Evolutionary conservation across 73 alveolate species (phyloP), one percentile per base, ranked within the genome.

Genomic region (Paramecium sonneborni): DNA sequence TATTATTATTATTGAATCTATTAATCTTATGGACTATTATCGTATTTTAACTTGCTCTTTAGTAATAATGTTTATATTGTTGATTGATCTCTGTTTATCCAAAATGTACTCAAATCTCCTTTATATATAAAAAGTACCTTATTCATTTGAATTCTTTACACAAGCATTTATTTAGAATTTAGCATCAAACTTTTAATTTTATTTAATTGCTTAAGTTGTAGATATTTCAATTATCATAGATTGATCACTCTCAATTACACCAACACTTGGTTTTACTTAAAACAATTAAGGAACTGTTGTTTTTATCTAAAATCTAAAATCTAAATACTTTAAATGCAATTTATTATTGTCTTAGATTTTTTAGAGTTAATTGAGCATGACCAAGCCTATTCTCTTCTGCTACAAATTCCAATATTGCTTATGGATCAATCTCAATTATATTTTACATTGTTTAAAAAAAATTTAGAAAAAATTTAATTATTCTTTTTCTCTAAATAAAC

Each of bases 231-330:
- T 20, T 15, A 35, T 41, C 18, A 2, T 4, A 7, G 38, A 37
- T 0, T 10, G 57, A 35, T 72, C 23, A 15, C 38, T 35, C 1
- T 34, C 57, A 3, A 72, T 72, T n/a, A 72, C 14, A 12, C 57
- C 86, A 0, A 72, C 86, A 72, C 86, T 72, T 3, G 86, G 86
- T 72, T 72, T 72, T 8, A 72, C 86, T 72, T 72, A 37, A 72
- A 72, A 72, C 28, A 72, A 14, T 28, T 32, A 11, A 9, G 86
- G 86, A 37, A 72, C 58, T 35, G 86, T 72, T 32, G 86, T 72
- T 35, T 72, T 72, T 4, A 72, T 72, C 86, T 72, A 34, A 28
- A 26, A 3, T 38, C 52, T 10, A 35, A 18, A 28, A 21, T 5
- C 5, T 10, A 37, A 11, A 12, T 35, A 72, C 86, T 37, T 72